A percentile compares a stretch with the other conserved stretches of the same genome.
phyloP scores from a whole-genome alignment of 768 basidiomycete genomes.

The Floccularia luteovirens region DNA sequence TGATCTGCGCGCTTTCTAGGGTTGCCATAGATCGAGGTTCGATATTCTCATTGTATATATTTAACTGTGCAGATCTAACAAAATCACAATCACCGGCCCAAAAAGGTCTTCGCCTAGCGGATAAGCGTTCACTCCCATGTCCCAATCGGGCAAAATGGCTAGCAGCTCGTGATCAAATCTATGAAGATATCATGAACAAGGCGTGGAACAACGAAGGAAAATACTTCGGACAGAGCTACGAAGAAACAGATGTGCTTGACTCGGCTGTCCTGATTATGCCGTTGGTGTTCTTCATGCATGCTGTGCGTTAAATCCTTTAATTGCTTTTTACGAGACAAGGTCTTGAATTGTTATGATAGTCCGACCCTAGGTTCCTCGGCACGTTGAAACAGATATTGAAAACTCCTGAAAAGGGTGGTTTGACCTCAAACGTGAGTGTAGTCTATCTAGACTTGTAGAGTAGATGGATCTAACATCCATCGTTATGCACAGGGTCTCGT shows the following conservation, averaged over 20 bases:
- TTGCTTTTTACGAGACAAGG: background rate
- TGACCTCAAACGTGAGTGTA: slow-evolving; percentile 72
- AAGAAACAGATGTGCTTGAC: slow-evolving; percentile 75
- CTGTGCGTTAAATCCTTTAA: slow-evolving; percentile 33
- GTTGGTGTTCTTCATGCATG: slow-evolving; percentile 84
- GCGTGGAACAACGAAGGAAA: slow-evolving; percentile 71
- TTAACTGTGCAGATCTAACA: too few species aligned
- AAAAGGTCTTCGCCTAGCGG: slow-evolving; percentile 77
- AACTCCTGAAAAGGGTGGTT: slow-evolving; percentile 83
- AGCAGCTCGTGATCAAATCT: slow-evolving; percentile 69
- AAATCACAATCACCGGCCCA: background rate
- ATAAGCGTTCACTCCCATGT: slow-evolving; percentile 90
- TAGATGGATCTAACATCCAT: background rate
- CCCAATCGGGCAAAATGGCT: slow-evolving; percentile 68
- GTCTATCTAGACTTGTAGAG: background rate
- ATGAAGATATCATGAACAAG: slow-evolving; percentile 89
- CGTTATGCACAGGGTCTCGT: slow-evolving; percentile 61
- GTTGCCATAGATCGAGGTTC: slow-evolving; percentile 89
- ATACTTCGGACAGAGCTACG: slow-evolving; percentile 86
- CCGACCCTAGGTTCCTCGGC: slow-evolving; percentile 82
- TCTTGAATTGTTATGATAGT: slow-evolving; percentile 27
- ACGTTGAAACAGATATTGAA: slow-evolving; percentile 81
- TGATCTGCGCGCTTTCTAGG: slow-evolving; percentile 32
- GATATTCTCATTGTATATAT: background rate
- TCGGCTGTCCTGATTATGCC: slow-evolving; percentile 91